A percentile compares a stretch with the other conserved stretches of the same genome.
These are phyloP conservation scores for Candida insectorum DNA, from an alignment of 805 yeast species.

Conservation along the genomic window DNA sequence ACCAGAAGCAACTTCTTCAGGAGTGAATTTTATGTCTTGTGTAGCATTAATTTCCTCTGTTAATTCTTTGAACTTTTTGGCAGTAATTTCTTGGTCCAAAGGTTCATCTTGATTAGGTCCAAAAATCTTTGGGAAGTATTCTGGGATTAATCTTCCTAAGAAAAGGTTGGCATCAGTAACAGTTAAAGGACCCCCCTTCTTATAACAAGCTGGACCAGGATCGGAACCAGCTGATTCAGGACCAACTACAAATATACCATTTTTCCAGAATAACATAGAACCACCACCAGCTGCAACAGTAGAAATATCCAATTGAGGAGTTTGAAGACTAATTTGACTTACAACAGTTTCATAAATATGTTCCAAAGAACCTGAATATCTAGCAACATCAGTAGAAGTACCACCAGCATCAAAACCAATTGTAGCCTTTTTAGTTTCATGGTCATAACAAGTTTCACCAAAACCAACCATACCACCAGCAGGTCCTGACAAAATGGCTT, in stretches of 20 bases:
- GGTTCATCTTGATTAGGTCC: conserved; percentile 34
- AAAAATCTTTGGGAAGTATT: conserved; percentile 35
- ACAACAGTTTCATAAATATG: conserved; percentile 46
- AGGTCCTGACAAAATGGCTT: conserved; percentile 91
- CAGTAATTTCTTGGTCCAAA: conserved; percentile 37
- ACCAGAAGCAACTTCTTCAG: conserved; percentile 32
- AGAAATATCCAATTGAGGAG: conserved; percentile 43
- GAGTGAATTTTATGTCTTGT: conserved; percentile 18
- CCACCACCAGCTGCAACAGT: conserved; percentile 50
- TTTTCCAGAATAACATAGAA: conserved; percentile 34
- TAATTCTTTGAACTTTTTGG: conserved; percentile 49
- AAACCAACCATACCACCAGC: conserved; percentile 98
- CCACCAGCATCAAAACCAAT: conserved; percentile 46
- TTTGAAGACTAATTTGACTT: conserved; percentile 41
- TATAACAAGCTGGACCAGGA: conserved; percentile 41
- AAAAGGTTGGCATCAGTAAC: conserved; percentile 38
- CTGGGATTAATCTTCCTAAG: conserved; percentile 33
- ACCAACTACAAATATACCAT: conserved; percentile 38
- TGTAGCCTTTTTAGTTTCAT: conserved; percentile 21
- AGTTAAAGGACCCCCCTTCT: conserved; percentile 39
- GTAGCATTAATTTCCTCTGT: conserved; percentile 43
- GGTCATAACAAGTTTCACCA: conserved; percentile 72
- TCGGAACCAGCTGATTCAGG: conserved; percentile 41
- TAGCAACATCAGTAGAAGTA: conserved; percentile 44
- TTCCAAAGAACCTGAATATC: conserved; percentile 37